phyloP scores from a whole-genome alignment of 495 filamentous ascomycete species.

The Hyaloscypha bicolor region DNA sequence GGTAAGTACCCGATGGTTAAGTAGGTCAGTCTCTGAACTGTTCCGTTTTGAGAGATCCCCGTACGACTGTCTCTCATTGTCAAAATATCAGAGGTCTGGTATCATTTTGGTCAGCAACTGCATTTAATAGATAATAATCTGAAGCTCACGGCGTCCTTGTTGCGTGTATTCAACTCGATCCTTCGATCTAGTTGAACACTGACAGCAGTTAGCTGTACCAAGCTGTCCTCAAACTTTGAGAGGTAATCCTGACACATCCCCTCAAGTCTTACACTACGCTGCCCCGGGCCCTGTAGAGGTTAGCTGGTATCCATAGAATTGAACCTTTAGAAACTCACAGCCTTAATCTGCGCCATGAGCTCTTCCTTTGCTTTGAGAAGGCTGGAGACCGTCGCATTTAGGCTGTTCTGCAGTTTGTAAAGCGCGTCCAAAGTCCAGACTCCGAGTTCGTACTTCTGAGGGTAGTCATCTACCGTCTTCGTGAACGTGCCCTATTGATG shows the following conservation, averaged over 20 bases:
- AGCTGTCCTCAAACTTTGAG: not conserved
- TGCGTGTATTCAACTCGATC: slow-evolving; percentile 3
- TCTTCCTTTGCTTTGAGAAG: not conserved
- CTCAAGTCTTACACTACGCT: not conserved
- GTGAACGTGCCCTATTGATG: not conserved
- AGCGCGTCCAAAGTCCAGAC: not conserved
- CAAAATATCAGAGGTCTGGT: not conserved
- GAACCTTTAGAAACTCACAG: not conserved
- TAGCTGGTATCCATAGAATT: not conserved
- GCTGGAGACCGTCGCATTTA: not conserved
- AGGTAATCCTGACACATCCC: not conserved
- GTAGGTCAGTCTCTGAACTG: not conserved
- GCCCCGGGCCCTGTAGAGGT: not conserved
- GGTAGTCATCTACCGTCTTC: not conserved
- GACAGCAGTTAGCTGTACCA: not conserved
- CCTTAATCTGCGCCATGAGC: not conserved
- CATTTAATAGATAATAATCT: not conserved
- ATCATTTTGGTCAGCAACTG: not conserved
- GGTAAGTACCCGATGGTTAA: slow-evolving; percentile 1
- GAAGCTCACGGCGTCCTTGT: slow-evolving; percentile 2
- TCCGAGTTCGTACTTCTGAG: not conserved
- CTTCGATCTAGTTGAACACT: not conserved
- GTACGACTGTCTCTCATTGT: slow-evolving; percentile 4
- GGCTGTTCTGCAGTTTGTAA: not conserved
- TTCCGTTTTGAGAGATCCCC: not conserved